Evolutionary conservation across 257 asterid species (phyloP).

Genomic region (Plantago major): DNA sequence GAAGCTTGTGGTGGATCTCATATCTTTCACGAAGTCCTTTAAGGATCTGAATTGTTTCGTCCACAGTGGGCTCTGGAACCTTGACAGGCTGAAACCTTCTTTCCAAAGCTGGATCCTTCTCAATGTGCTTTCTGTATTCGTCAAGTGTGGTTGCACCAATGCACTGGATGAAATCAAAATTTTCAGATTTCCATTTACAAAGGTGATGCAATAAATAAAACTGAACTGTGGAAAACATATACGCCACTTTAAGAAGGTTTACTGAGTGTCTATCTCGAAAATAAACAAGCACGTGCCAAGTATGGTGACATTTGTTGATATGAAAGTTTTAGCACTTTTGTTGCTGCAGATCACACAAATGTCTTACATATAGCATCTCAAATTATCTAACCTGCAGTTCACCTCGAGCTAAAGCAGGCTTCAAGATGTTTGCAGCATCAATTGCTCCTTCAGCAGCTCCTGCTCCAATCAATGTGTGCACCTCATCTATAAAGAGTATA

Average conservation of each 20-base stretch:
- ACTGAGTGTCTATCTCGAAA: too few species aligned
- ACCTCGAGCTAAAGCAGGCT: slow-evolving; percentile 96
- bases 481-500: slow-evolving; percentile 94
- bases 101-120: slow-evolving; percentile 98
- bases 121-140: slow-evolving; percentile 89
- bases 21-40: slow-evolving; percentile 93
- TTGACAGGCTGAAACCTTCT: slow-evolving; percentile 95
- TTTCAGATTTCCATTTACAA: background rate
- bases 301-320: too few species aligned
- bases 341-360: background rate
- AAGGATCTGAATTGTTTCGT: slow-evolving; percentile 86
- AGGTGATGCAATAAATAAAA: background rate
- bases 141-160: slow-evolving; percentile 97
- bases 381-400: slow-evolving; percentile 72
- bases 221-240: background rate
- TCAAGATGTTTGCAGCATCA: slow-evolving; percentile 94
- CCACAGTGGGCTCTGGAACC: slow-evolving; percentile 97
- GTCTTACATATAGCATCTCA: background rate
- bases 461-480: slow-evolving; percentile 96
- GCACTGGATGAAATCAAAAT: slow-evolving; percentile 44
- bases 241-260: too few species aligned
- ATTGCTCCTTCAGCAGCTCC: slow-evolving; percentile 99
- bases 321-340: too few species aligned
- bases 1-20: slow-evolving; percentile 98
- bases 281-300: too few species aligned